A percentile compares a stretch with the other conserved stretches of the same genome.
These are phyloP conservation scores for Tuctoria greenei DNA, from an alignment of 176 grass and related monocot genomes.

Conservation along the genomic window DNA sequence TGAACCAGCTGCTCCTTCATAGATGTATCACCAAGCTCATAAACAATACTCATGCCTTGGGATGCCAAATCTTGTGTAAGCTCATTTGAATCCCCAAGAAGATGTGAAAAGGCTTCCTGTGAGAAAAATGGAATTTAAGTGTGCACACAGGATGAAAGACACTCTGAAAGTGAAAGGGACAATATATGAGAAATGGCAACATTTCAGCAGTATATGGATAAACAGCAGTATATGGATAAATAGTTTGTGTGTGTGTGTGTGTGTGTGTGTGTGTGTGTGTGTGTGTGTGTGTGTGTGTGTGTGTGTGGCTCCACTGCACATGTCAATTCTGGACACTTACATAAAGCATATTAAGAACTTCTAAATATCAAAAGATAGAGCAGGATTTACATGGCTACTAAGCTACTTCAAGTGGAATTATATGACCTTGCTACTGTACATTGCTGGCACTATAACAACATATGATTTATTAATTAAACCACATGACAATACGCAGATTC, in stretches of 20 bases:
- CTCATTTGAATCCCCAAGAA: constrained; percentile 95
- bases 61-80: constrained; percentile 98
- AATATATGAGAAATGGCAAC: constrained; percentile 18
- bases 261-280: too few relatives aligned
- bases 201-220: constrained; percentile 16
- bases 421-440: background rate
- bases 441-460: constrained; percentile 9
- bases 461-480: background rate
- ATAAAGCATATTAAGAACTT: constrained; percentile 20
- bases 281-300: too few relatives aligned
- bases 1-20: constrained; percentile 87
- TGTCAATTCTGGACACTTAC: background rate
- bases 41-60: constrained; percentile 99
- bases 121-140: constrained; percentile 38
- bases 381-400: background rate
- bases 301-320: background rate
- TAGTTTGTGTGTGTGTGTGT: too few relatives aligned
- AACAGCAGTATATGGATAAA: too few relatives aligned
- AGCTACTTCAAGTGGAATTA: constrained; percentile 19
- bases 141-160: constrained; percentile 3
- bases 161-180: background rate
- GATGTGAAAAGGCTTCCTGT: constrained; percentile 90
- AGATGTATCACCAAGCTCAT: constrained; percentile 91
- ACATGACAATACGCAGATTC: constrained; percentile 6
- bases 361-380: constrained; percentile 18